phyloP scores from a whole-genome alignment of 2,329 filamentous ascomycete species.

The Diaporthe vexans region DNA sequence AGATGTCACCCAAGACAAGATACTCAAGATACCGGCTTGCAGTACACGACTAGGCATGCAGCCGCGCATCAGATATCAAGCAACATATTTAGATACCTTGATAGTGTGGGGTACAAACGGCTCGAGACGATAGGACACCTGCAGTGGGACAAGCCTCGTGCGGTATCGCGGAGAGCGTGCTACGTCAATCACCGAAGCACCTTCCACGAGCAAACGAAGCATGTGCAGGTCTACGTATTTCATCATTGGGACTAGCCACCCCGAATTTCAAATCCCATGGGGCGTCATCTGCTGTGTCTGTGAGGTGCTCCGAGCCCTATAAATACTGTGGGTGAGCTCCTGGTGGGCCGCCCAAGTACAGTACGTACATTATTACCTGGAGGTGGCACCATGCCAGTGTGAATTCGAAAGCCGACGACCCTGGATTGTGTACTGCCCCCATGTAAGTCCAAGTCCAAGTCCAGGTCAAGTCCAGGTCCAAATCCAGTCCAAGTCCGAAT shows the following conservation, averaged over 20 bases:
- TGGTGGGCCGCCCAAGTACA: neutral
- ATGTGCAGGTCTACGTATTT: conserved; percentile 3
- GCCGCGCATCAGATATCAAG: neutral
- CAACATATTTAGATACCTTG: neutral
- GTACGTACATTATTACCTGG: neutral
- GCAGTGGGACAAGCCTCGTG: conserved; percentile 21
- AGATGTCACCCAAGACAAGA: conserved; percentile 14
- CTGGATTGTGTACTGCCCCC: neutral
- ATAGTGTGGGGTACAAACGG: conserved; percentile 14
- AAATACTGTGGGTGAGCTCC: conserved; percentile 3
- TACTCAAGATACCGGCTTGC: conserved; percentile 11
- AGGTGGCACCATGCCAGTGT: too few species aligned
- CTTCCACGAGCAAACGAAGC: conserved; percentile 19
- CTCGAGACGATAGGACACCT: neutral
- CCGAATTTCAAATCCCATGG: neutral
- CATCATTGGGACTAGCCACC: conserved; percentile 6
- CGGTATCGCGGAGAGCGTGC: conserved; percentile 17
- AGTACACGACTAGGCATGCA: neutral
- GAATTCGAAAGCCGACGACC: neutral
- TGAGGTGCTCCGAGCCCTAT: conserved; percentile 22
- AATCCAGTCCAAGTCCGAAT: neutral
- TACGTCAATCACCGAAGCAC: conserved; percentile 10
- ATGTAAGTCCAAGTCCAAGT: conserved; percentile 16
- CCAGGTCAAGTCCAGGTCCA: neutral
- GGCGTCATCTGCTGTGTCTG: neutral